Percentiles rank a stretch among this genome's conserved stretches.
Conservation (phyloP, 208 protist species). For the Endotrypanum monterogeii region DNA sequence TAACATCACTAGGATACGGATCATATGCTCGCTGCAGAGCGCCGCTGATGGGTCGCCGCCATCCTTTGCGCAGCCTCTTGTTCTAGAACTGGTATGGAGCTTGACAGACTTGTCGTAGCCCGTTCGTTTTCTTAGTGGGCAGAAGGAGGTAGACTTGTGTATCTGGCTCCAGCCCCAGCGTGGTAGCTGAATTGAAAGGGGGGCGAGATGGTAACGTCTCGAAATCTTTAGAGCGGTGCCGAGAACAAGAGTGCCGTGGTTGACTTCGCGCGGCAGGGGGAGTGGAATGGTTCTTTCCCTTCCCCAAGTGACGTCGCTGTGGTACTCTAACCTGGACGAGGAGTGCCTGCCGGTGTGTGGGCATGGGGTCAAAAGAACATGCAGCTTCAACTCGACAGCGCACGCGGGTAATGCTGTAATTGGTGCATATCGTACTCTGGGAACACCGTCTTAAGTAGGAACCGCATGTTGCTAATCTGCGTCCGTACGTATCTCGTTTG, state of each 20-base stretch:
- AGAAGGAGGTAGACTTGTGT: conserved; percentile 40
- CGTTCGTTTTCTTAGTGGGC: conserved; percentile 57
- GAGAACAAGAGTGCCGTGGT: conserved; percentile 44
- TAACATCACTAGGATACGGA: conserved; percentile 41
- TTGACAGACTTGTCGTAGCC: conserved; percentile 25
- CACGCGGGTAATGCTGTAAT: conserved; percentile 27
- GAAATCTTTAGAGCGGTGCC: conserved; percentile 31
- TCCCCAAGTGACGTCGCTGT: conserved; percentile 30
- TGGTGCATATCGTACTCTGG: conserved; percentile 32
- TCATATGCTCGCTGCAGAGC: conserved; percentile 50
- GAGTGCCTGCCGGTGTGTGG: conserved; percentile 18
- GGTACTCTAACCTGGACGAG: conserved; percentile 57
- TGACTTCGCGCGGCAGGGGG: conserved; percentile 49
- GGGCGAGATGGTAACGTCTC: conserved; percentile 38
- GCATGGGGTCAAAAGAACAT: conserved; percentile 4
- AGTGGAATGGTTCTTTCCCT: conserved; percentile 37
- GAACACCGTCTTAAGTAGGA: conserved; percentile 19
- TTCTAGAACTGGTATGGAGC: conserved; percentile 58
- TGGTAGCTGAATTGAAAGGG: conserved; percentile 41
- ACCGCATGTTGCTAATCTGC: conserved; percentile 28
- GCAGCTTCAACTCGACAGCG: conserved; percentile 4
- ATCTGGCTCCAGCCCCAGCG: conserved; percentile 29
- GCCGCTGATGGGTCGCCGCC: conserved; percentile 33
- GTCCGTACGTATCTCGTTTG: conserved; percentile 20
- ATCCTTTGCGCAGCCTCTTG: conserved; percentile 51